Evolutionary conservation across 2,329 filamentous ascomycete species (phyloP).

Genomic region (Daldinia sp.): DNA sequence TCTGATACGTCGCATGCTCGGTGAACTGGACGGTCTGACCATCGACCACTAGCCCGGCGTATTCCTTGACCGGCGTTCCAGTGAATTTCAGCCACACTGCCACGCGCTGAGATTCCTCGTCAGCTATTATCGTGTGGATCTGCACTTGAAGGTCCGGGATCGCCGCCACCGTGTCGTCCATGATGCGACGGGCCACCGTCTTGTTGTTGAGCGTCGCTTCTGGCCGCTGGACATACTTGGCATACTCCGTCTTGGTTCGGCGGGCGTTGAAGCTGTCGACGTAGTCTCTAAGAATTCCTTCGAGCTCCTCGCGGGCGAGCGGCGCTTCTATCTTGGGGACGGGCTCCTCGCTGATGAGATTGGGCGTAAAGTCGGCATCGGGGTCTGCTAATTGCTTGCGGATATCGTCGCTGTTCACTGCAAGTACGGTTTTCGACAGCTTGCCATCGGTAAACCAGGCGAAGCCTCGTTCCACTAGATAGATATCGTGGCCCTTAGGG

Average conservation of each 20-base stretch:
- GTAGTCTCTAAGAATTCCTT: slow-evolving; percentile 28
- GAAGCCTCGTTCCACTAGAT: slow-evolving; percentile 34
- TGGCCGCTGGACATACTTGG: slow-evolving; percentile 30
- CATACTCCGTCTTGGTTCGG: slow-evolving; percentile 22
- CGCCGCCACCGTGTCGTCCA: slow-evolving; percentile 33
- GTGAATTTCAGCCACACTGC: slow-evolving; percentile 37
- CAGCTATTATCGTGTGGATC: slow-evolving; percentile 34
- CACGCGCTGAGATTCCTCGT: slow-evolving; percentile 37
- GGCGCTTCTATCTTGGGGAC: slow-evolving; percentile 14
- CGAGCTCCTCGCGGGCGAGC: slow-evolving; percentile 29
- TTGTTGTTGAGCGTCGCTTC: slow-evolving; percentile 35
- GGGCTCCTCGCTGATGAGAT: slow-evolving; percentile 32
- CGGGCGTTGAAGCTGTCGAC: slow-evolving; percentile 31
- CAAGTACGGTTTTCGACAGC: slow-evolving; percentile 29
- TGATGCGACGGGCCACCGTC: slow-evolving; percentile 23
- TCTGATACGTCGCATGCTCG: slow-evolving; percentile 39
- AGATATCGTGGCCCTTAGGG: slow-evolving; percentile 32
- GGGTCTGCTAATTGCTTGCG: slow-evolving; percentile 35
- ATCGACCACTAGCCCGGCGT: slow-evolving; percentile 27
- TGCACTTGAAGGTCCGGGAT: slow-evolving; percentile 36
- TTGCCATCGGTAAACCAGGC: slow-evolving; percentile 38
- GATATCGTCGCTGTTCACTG: slow-evolving; percentile 39
- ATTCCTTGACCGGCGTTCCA: slow-evolving; percentile 31
- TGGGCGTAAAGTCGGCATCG: slow-evolving; percentile 18
- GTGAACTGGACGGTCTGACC: slow-evolving; percentile 27